Base-by-base conservation (phyloP, 192 early-diverging fungal species). In the Entomortierella chlamydospora region DNA sequence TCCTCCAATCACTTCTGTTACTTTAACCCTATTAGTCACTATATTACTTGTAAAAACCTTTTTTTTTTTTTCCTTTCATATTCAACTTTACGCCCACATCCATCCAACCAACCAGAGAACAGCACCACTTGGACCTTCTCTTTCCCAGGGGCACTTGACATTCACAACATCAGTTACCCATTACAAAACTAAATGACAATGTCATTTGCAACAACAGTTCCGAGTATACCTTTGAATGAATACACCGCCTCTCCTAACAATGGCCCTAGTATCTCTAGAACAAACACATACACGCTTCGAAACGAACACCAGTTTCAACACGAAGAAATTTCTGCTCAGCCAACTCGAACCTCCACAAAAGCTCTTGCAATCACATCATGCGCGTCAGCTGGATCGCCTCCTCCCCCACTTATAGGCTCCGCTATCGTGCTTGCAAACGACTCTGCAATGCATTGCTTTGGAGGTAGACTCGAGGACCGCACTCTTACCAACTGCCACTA, bases 341-440 rank as follows among this genome's bases (percentile, higher is more conserved):
- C 8, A 20, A 20, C 15, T n/a, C 67, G 64, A 39, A 61, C 60
- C 26, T 79, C 74, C 4, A 79, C 68, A 50, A 79, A 70, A 30
- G 62, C 74, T 18, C 62, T 79, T 18, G 74, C 74, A 9, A 64
- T 79, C 49, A 79, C 67, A 18, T 70, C 67, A 4, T 43, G 61
- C n/a, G 62, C 51, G n/a, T 70, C 74, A 47, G 23, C 52, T 23
- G 74, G 74, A 26, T 18, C 61, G 22, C 49, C 62, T 23, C 74
- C 74, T 45, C 74, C 74, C 18, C 74, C 74, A 25, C 56, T 79
- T 5, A 70, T 79, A 57, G 74, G 74, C 2, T 70, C 74, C 6
- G 74, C 67, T 3, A 70, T 70, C 42, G 74, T 79, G 8, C 68
- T 79, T 23, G 68, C 50, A 54, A 82, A 70, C 9, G 68, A 62